Evolutionary conservation across 257 asterid genomes (phyloP).

Genomic region (Solanum rostratum): DNA sequence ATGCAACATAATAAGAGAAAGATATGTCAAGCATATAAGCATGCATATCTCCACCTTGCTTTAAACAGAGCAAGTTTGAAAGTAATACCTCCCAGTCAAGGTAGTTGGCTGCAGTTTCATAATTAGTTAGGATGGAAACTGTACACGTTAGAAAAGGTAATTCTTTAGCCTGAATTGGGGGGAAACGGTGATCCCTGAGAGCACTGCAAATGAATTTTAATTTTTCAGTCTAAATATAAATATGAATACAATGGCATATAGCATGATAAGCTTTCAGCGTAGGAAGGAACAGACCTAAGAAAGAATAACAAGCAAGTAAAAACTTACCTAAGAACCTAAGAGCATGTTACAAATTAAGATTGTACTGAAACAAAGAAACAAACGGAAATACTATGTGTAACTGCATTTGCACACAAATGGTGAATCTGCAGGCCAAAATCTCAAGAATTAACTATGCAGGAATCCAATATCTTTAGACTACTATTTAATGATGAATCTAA

Average conservation of each 20-base stretch:
- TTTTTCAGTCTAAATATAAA: background rate
- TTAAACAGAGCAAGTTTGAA: background rate
- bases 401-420: background rate
- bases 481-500: background rate
- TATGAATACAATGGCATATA: background rate
- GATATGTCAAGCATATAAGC: background rate
- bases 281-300: background rate
- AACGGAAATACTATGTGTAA: background rate
- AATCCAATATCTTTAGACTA: background rate
- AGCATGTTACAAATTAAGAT: background rate
- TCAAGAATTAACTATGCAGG: background rate
- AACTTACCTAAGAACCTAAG: background rate
- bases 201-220: constrained; percentile 36
- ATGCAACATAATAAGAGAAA: background rate
- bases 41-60: background rate
- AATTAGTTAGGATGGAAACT: constrained; percentile 75
- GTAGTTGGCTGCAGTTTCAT: constrained; percentile 62
- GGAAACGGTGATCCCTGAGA: constrained; percentile 81
- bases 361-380: background rate
- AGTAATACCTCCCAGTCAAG: constrained; percentile 92
- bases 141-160: constrained; percentile 81
- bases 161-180: constrained; percentile 91
- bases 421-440: background rate
- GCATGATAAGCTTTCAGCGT: background rate
- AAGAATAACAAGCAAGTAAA: background rate